A percentile compares a stretch with the other conserved stretches of the same genome.
Evolutionary conservation across 257 asterid species (phyloP).

Genomic region (Verbascum thapsus): DNA sequence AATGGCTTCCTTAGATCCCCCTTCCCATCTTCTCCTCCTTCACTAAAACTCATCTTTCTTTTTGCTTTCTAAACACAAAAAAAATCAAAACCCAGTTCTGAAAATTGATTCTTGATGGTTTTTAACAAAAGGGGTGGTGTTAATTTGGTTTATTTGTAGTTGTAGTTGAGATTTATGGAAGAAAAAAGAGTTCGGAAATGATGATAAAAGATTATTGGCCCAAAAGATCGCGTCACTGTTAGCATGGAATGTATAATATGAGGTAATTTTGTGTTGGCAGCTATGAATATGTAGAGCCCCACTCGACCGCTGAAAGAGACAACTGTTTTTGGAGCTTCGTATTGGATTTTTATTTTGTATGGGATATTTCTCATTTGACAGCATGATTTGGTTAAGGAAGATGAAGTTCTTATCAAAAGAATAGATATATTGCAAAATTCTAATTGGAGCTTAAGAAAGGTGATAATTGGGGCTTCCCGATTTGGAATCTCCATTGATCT

Average conservation of each 20-base stretch:
- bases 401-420: no score
- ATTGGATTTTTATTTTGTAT: no score
- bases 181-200: background rate
- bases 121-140: background rate
- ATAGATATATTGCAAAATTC: no score
- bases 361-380: no score
- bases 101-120: constrained; percentile 16
- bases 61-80: constrained; percentile 13
- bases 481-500: no score
- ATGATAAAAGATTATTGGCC: constrained; percentile 2
- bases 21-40: constrained; percentile 73
- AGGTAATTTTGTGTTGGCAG: background rate
- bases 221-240: constrained; percentile 18
- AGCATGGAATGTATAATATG: constrained; percentile 2
- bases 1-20: constrained; percentile 72
- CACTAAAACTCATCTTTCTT: constrained; percentile 75
- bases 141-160: background rate
- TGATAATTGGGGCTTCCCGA: no score
- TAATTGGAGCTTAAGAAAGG: no score
- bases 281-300: no score
- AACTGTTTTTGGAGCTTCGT: no score
- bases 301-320: no score
- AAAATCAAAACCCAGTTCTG: constrained; percentile 22
- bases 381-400: no score
- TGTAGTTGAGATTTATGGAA: constrained; percentile 4